Evolutionary conservation across 257 asterid genomes (phyloP), one percentile per base, ranked within the genome.

Genomic region (Echium plantagineum): DNA sequence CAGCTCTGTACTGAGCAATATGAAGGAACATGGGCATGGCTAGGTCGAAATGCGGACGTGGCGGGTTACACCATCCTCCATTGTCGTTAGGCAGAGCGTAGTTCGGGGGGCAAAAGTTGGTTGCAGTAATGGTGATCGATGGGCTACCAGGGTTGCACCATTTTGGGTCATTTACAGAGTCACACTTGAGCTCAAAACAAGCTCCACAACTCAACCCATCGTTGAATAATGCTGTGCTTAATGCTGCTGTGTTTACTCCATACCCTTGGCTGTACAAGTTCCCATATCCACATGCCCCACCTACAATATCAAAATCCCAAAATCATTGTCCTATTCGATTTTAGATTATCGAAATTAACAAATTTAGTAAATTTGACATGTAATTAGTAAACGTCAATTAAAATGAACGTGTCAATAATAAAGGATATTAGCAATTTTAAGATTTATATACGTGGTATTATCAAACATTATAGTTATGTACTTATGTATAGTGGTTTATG

Each of bases 21-120:
- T 84, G 78, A 46, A 82, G 83, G 72, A 82, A 87, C 94, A 87
- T 82, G 2, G 96, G 96, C 90, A 84, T 77, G 57, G 96, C 85
- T 46, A 87, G 85, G 57, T 87, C 96, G 62, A 87, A 87, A 63
- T 87, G 96, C 9, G 85, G 60, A 26, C 94, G 75, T 0, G 96
- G 96, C 1, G 96, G 94, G 72, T 87, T 87, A 62, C 96, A 87
- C 96, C 96, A 87, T 4, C 96, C 94, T 13, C 96, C 96, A 57
- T 87, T 75, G 65, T 87, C 83, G 58, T 56, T 87, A 26, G 95
- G 84, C 54, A 75, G 67, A 22, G 88, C 90, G 28, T 13, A 75
- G 65, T 86, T 86, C 0, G 95, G 95, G 0, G 95, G 95, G 76
- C 95, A 87, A 72, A 87, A 84, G 55, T 87, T 87, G 1, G 96